phyloP scores from a whole-genome alignment of 1,284 basidiomycete species.

The Trichosporon asahii region DNA sequence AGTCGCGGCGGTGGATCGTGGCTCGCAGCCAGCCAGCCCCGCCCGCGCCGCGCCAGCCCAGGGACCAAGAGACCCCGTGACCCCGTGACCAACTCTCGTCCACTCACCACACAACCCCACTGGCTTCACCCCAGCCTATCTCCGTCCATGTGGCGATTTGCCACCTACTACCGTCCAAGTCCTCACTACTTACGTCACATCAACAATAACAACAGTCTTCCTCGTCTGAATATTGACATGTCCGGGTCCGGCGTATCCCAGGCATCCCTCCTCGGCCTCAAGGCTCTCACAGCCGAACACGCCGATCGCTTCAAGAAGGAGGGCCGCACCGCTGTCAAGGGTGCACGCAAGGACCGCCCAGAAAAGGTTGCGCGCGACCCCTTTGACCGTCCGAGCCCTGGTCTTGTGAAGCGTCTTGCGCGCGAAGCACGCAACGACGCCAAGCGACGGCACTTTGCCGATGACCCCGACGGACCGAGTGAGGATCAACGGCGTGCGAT shows the following conservation, averaged over 20 bases:
- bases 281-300: conserved; percentile 50
- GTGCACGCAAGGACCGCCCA: conserved; percentile 22
- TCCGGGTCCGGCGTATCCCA: conserved; percentile 35
- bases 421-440: conserved; percentile 46
- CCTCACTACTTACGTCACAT: background rate
- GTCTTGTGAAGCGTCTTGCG: conserved; percentile 47
- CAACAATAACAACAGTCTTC: background rate
- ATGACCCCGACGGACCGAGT: conserved; percentile 37
- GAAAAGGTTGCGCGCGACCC: conserved; percentile 36
- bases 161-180: conserved; percentile 3
- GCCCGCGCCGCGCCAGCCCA: background rate
- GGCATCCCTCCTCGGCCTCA: conserved; percentile 45
- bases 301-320: conserved; percentile 47
- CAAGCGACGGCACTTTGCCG: conserved; percentile 36
- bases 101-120: too few relatives aligned
- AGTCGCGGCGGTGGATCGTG: conserved; percentile 8
- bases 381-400: conserved; percentile 48
- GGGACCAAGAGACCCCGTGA: too few relatives aligned
- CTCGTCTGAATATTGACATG: background rate
- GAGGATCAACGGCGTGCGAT: conserved; percentile 45
- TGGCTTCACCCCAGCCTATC: background rate
- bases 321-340: conserved; percentile 41
- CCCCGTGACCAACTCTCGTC: conserved; percentile 5
- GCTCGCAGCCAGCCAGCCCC: conserved; percentile 1
- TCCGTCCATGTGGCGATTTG: conserved; percentile 14